Conservation (phyloP, 208 protist species). For the Wallacemonas sp. region DNA sequence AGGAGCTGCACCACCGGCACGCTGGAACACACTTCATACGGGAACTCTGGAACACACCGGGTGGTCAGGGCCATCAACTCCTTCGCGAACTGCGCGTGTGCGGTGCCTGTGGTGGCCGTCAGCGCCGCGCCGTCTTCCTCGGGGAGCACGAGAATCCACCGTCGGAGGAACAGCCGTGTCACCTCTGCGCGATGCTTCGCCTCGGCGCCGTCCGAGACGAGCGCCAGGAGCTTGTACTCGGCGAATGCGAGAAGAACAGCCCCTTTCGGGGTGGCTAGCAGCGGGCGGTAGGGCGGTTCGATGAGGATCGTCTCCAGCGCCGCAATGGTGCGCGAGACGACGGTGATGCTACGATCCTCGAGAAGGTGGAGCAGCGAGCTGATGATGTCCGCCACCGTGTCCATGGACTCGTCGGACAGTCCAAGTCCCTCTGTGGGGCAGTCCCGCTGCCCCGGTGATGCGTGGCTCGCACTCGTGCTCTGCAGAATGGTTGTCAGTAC, state of each 20-base stretch:
- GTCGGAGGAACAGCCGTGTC: constrained; percentile 57
- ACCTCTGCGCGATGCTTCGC: constrained; percentile 39
- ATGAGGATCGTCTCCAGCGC: constrained; percentile 73
- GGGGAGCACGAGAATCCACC: constrained; percentile 51
- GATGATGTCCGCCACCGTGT: constrained; percentile 44
- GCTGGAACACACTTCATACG: constrained; percentile 53
- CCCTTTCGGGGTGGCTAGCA: constrained; percentile 36
- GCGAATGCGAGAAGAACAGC: constrained; percentile 51
- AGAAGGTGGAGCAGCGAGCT: constrained; percentile 77
- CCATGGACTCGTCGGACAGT: constrained; percentile 5
- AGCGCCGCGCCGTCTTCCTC: constrained; percentile 23
- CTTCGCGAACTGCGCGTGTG: constrained; percentile 40
- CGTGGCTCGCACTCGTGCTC: background rate
- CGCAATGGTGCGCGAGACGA: constrained; percentile 66
- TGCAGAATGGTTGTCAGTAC: constrained; percentile 30
- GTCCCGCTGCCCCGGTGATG: background rate
- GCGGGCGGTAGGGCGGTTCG: constrained; percentile 23
- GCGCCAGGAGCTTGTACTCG: constrained; percentile 58
- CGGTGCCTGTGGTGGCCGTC: background rate
- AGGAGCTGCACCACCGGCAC: constrained; percentile 62
- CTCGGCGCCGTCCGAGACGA: constrained; percentile 23
- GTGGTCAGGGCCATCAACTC: constrained; percentile 56
- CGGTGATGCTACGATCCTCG: constrained; percentile 59
- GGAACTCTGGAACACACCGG: constrained; percentile 35
- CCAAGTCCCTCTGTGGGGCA: background rate